Conservation (phyloP, 768 basidiomycete genomes). For the Tubosaeta sp. region DNA sequence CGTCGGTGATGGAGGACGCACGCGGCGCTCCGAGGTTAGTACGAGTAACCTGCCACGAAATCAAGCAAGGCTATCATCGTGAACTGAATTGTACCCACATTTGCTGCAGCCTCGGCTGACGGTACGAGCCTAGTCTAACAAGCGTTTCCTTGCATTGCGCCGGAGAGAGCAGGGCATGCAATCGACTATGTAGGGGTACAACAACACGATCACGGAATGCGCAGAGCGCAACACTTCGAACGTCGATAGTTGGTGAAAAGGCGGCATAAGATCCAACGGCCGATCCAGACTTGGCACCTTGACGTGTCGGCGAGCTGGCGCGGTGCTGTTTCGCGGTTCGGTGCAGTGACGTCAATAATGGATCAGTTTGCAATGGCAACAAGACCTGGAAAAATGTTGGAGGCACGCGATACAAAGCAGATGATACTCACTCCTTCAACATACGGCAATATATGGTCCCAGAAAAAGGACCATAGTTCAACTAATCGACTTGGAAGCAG, state of each 20-base stretch:
- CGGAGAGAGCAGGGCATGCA: conserved; percentile 53
- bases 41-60: conserved; percentile 57
- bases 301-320: conserved; percentile 47
- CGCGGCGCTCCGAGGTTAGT: conserved; percentile 64
- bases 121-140: conserved; percentile 50
- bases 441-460: conserved; percentile 84
- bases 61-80: conserved; percentile 1
- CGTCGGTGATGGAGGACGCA: conserved; percentile 52
- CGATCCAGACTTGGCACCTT: conserved; percentile 39
- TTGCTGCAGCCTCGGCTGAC: conserved; percentile 72
- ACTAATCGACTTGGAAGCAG: conserved; percentile 73
- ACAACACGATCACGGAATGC: conserved; percentile 80
- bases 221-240: conserved; percentile 72
- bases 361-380: conserved; percentile 58
- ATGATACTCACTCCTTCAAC: conserved; percentile 68
- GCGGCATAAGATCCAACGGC: conserved; percentile 21
- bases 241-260: conserved; percentile 62
- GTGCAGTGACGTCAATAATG: conserved; percentile 63
- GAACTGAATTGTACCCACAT: conserved; percentile 47
- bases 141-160: conserved; percentile 53
- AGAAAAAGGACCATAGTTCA: conserved; percentile 92
- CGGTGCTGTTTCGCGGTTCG: conserved; percentile 57
- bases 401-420: neutral
- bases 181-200: conserved; percentile 53
- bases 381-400: conserved; percentile 43